Evolutionary conservation across 768 basidiomycete species (phyloP).

Genomic region (Leccinum variicolor): DNA sequence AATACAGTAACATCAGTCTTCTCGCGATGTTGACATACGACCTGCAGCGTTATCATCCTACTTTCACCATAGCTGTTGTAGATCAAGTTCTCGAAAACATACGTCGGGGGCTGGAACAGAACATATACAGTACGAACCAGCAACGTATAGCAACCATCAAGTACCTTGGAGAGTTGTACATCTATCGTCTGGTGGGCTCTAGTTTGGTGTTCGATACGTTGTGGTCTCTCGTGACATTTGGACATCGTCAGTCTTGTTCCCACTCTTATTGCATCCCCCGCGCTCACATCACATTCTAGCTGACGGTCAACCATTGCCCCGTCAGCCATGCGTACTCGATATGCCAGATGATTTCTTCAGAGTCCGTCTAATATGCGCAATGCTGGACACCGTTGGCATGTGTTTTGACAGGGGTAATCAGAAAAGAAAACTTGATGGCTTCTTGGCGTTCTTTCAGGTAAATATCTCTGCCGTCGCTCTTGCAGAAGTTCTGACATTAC

Average conservation of each 20-base stretch:
- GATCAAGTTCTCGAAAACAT: slow-evolving; percentile 96
- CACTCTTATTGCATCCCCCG: background rate
- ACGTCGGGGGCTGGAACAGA: slow-evolving; percentile 86
- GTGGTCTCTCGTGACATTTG: slow-evolving; percentile 94
- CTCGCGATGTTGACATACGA: slow-evolving; percentile 96
- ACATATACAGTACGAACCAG: slow-evolving; percentile 94
- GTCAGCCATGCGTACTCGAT: slow-evolving; percentile 71
- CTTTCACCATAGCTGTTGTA: slow-evolving; percentile 83
- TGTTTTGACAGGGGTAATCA: slow-evolving; percentile 95
- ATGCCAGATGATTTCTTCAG: slow-evolving; percentile 97
- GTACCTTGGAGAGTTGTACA: slow-evolving; percentile 96
- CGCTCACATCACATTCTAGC: slow-evolving; percentile 44
- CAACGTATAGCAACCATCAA: slow-evolving; percentile 88
- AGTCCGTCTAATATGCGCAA: slow-evolving; percentile 82
- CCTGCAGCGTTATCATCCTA: slow-evolving; percentile 87
- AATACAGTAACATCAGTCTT: slow-evolving; percentile 83
- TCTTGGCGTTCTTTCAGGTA: slow-evolving; percentile 92
- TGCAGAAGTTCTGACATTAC: slow-evolving; percentile 3
- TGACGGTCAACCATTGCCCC: slow-evolving; percentile 84
- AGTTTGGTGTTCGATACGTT: slow-evolving; percentile 88
- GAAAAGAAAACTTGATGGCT: slow-evolving; percentile 90
- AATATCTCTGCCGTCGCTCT: background rate
- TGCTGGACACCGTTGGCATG: slow-evolving; percentile 95
- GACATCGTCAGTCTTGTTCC: slow-evolving; percentile 70
- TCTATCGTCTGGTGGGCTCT: slow-evolving; percentile 88